Evolutionary conservation across 1,284 basidiomycete species (phyloP).

Genomic region (Salmacisia buchloeana): DNA sequence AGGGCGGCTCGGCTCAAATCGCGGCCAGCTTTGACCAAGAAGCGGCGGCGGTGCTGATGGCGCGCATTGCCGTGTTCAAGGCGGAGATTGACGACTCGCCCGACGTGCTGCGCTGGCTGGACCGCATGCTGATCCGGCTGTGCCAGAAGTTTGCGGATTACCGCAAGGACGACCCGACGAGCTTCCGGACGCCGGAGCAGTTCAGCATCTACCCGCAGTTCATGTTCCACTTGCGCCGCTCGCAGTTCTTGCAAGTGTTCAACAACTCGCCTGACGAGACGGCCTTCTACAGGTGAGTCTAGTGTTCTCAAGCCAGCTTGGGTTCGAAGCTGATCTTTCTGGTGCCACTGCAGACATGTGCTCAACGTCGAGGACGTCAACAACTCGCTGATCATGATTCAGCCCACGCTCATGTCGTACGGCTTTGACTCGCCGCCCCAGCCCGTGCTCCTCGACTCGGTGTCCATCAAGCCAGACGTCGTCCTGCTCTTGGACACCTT

Average conservation of each 20-base stretch:
- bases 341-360: constrained; percentile 64
- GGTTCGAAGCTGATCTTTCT: not conserved
- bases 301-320: not conserved
- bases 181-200: constrained; percentile 87
- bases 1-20: constrained; percentile 87
- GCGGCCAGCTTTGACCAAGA: constrained; percentile 96
- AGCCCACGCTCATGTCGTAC: constrained; percentile 98
- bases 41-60: constrained; percentile 96
- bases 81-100: constrained; percentile 98
- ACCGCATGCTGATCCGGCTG: constrained; percentile 94
- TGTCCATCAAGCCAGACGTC: constrained; percentile 94
- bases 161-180: constrained; percentile 91
- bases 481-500: constrained; percentile 98
- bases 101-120: constrained; percentile 93
- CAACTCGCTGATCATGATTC: constrained; percentile 99
- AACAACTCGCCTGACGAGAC: constrained; percentile 99
- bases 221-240: constrained; percentile 97
- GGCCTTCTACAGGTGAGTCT: constrained; percentile 80
- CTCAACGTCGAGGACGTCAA: constrained; percentile 97
- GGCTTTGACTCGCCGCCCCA: constrained; percentile 83
- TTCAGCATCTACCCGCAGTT: constrained; percentile 99
- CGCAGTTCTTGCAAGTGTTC: constrained; percentile 98
- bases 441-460: constrained; percentile 91
- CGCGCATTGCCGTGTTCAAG: constrained; percentile 97
- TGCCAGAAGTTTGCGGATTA: constrained; percentile 99